Percentiles rank a stretch among this genome's conserved stretches.
Evolutionary conservation across 106 monocot species (phyloP).

Genomic region (Cymbidium sinense): DNA sequence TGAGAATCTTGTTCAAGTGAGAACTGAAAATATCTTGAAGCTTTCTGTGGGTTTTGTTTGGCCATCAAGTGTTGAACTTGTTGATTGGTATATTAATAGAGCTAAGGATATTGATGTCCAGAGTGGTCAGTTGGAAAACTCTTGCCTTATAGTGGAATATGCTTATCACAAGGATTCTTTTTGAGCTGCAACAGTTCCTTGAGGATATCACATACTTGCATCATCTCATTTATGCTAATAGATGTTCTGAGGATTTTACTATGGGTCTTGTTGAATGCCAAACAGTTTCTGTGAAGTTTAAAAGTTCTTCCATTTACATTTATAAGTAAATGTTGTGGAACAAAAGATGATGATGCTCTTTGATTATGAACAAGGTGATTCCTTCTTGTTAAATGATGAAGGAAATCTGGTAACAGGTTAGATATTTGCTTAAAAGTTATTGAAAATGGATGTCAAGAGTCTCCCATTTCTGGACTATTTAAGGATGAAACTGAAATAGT

Average conservation of each 20-base stretch:
- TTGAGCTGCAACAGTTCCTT: constrained; percentile 52
- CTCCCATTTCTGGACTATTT: constrained; percentile 46
- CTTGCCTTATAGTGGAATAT: constrained; percentile 64
- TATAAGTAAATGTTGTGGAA: constrained; percentile 25
- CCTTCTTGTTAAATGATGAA: constrained; percentile 80
- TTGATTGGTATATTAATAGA: constrained; percentile 76
- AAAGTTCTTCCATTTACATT: constrained; percentile 77
- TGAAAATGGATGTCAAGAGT: constrained; percentile 69
- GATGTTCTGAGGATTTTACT: constrained; percentile 39
- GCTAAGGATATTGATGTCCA: constrained; percentile 78
- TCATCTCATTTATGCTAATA: constrained; percentile 60
- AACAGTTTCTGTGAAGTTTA: constrained; percentile 81
- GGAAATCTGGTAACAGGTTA: constrained; percentile 59
- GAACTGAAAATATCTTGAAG: constrained; percentile 72
- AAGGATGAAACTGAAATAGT: constrained; percentile 60
- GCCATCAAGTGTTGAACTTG: constrained; percentile 65
- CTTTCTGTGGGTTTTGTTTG: constrained; percentile 44
- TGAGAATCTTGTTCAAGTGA: constrained; percentile 25
- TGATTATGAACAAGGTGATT: constrained; percentile 20
- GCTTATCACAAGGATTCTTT: constrained; percentile 62
- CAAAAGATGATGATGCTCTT: constrained; percentile 10
- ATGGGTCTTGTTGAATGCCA: constrained; percentile 69
- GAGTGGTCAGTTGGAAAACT: constrained; percentile 90
- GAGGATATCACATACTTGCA: constrained; percentile 75
- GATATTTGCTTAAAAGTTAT: constrained; percentile 71